A percentile compares a stretch with the other conserved stretches of the same genome.
Conservation (phyloP, 495 filamentous ascomycete genomes). For the Aspergillus biplanus region DNA sequence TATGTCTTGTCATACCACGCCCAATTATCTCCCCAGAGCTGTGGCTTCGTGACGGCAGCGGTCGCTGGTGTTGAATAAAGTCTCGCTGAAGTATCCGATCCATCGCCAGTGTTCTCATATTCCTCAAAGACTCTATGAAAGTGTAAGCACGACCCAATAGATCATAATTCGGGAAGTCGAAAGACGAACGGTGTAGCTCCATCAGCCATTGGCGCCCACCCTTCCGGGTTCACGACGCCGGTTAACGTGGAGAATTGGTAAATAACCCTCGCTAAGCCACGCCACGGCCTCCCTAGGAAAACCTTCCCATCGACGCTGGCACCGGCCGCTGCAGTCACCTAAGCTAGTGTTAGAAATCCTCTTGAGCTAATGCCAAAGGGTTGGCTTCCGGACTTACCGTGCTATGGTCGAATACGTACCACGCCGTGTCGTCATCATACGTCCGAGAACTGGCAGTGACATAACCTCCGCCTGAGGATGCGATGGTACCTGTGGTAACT, state of each 20-base stretch:
- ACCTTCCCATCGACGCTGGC: neutral
- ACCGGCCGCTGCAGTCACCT: neutral
- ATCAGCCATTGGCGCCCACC: neutral
- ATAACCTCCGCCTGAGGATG: neutral
- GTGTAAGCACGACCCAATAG: neutral
- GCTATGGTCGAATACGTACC: neutral
- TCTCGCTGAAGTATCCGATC: neutral
- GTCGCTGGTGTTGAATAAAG: neutral
- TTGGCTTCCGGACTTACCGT: neutral
- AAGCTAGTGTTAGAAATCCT: neutral
- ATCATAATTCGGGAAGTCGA: neutral
- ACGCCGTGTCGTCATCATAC: neutral
- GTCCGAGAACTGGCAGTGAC: neutral
- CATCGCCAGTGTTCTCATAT: neutral
- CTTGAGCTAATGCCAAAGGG: neutral
- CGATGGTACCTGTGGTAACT: neutral
- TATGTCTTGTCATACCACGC: neutral
- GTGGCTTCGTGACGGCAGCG: neutral
- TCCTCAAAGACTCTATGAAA: neutral
- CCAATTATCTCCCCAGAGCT: neutral
- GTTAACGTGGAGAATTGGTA: neutral
- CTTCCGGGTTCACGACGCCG: neutral
- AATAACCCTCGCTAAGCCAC: neutral
- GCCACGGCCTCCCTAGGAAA: neutral
- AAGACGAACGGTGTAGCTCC: neutral